A percentile compares a stretch with the other conserved stretches of the same genome.
phyloP scores from a whole-genome alignment of 352 stramenopile genomes.

The Pythium aristosporum region DNA sequence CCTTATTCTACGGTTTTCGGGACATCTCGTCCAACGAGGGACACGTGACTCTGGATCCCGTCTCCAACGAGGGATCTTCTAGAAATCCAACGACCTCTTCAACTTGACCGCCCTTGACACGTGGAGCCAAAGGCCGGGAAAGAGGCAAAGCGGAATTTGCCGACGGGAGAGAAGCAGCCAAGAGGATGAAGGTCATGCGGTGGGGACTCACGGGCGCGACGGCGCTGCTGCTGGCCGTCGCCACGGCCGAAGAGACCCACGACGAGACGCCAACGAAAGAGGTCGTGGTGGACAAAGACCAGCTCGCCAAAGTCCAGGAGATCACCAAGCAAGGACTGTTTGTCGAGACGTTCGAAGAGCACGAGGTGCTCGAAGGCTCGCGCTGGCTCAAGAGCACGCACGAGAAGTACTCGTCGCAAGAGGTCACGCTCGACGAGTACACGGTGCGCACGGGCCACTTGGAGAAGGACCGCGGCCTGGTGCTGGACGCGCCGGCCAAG shows the following conservation, averaged over 20 bases:
- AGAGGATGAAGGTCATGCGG: constrained; percentile 56
- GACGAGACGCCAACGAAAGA: constrained; percentile 14
- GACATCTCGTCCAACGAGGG: not conserved
- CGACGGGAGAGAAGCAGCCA: not conserved
- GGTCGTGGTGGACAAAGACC: constrained; percentile 28
- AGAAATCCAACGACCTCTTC: constrained; percentile 24
- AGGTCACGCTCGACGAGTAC: constrained; percentile 66
- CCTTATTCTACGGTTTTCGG: not conserved
- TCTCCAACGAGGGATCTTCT: constrained; percentile 31
- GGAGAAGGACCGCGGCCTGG: constrained; percentile 62
- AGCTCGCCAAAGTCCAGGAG: constrained; percentile 49
- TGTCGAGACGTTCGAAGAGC: constrained; percentile 76
- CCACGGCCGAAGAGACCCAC: constrained; percentile 5
- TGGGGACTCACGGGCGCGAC: constrained; percentile 45
- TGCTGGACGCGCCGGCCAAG: constrained; percentile 67
- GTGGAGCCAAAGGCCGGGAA: constrained; percentile 4
- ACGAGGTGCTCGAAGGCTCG: constrained; percentile 53
- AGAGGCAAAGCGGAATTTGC: constrained; percentile 14
- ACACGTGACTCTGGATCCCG: not conserved
- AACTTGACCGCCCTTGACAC: constrained; percentile 27
- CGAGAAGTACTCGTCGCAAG: constrained; percentile 79
- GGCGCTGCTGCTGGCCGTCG: constrained; percentile 38
- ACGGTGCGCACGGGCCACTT: constrained; percentile 52
- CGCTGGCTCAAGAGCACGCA: constrained; percentile 84
- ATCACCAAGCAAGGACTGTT: constrained; percentile 58